These are phyloP conservation scores for Mediolabrus comicus DNA, from an alignment of 108 stramenopile genomes.

Conservation along the genomic window DNA sequence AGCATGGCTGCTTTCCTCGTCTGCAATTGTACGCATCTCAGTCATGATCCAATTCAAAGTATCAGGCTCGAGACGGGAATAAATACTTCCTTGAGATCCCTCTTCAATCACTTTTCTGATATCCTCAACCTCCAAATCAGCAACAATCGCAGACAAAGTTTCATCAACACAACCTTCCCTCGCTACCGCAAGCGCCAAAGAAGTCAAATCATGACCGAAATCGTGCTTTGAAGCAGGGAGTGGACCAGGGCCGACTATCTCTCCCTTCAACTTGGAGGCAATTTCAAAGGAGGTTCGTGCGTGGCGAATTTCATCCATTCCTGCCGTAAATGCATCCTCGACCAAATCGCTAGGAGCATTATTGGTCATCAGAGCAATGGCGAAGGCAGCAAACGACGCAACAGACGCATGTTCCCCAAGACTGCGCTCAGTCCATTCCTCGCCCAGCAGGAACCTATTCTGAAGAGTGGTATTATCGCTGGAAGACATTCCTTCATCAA, in stretches of 20 bases:
- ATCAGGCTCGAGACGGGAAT: slow-evolving; percentile 20
- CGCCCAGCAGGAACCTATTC: slow-evolving; percentile 31
- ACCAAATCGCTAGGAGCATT: slow-evolving; percentile 56
- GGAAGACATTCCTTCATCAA: background rate
- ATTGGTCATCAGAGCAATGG: slow-evolving; percentile 67
- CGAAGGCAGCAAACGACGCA: slow-evolving; percentile 62
- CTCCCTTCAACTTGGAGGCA: slow-evolving; percentile 49
- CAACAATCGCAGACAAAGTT: slow-evolving; percentile 54
- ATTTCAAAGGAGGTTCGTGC: slow-evolving; percentile 55
- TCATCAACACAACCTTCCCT: slow-evolving; percentile 64
- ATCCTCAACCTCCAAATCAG: slow-evolving; percentile 45
- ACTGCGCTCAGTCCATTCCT: slow-evolving; percentile 56
- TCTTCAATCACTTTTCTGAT: slow-evolving; percentile 13
- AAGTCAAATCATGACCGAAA: slow-evolving; percentile 48
- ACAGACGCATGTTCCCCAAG: slow-evolving; percentile 66
- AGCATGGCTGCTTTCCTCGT: slow-evolving; percentile 56
- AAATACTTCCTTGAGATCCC: slow-evolving; percentile 9
- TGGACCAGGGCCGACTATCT: slow-evolving; percentile 43
- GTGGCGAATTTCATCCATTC: slow-evolving; percentile 64
- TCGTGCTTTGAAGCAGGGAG: slow-evolving; percentile 44
- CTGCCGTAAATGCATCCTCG: slow-evolving; percentile 52
- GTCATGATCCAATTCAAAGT: slow-evolving; percentile 34
- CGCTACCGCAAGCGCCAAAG: slow-evolving; percentile 53
- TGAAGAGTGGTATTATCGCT: slow-evolving; percentile 8
- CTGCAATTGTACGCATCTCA: slow-evolving; percentile 51